phyloP scores from a whole-genome alignment of 257 asterid genomes.

The Primulina eburnea region DNA sequence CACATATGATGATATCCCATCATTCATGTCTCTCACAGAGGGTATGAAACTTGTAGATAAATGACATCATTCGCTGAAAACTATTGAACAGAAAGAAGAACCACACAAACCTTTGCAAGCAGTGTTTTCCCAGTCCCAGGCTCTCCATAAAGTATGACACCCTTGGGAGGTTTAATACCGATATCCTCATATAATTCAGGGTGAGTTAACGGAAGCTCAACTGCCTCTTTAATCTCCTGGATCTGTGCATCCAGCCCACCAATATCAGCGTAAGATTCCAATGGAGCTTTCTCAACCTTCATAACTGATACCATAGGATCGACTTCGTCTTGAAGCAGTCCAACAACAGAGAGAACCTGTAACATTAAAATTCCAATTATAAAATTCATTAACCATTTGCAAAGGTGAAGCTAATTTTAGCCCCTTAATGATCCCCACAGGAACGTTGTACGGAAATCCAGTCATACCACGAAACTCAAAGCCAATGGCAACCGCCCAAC shows the following conservation, averaged over 20 bases:
- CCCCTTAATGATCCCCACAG: neutral
- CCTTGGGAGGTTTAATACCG: conserved; percentile 59
- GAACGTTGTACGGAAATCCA: neutral
- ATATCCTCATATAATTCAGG: conserved; percentile 46
- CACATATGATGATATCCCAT: neutral
- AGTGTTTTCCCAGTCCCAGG: conserved; percentile 58
- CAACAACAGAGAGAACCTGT: conserved; percentile 67
- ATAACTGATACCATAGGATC: conserved; percentile 72
- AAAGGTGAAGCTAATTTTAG: conserved; percentile 1
- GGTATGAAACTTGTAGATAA: neutral
- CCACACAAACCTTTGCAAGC: conserved; percentile 50
- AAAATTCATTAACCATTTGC: neutral
- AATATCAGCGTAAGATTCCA: conserved; percentile 48
- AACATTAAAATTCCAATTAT: conserved; percentile 6
- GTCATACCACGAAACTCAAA: neutral
- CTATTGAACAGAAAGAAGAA: neutral
- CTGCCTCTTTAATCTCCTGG: conserved; percentile 49
- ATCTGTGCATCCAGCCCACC: conserved; percentile 52
- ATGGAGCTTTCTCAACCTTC: conserved; percentile 72
- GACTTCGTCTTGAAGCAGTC: conserved; percentile 67
- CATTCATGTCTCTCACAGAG: conserved; percentile 6
- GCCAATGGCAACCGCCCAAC: no score
- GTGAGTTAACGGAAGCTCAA: conserved; percentile 34
- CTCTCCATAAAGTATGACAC: conserved; percentile 76
- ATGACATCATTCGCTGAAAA: neutral